These are phyloP conservation scores for Trametes meyenii DNA, from an alignment of 768 basidiomycete species.

Conservation along the genomic window DNA sequence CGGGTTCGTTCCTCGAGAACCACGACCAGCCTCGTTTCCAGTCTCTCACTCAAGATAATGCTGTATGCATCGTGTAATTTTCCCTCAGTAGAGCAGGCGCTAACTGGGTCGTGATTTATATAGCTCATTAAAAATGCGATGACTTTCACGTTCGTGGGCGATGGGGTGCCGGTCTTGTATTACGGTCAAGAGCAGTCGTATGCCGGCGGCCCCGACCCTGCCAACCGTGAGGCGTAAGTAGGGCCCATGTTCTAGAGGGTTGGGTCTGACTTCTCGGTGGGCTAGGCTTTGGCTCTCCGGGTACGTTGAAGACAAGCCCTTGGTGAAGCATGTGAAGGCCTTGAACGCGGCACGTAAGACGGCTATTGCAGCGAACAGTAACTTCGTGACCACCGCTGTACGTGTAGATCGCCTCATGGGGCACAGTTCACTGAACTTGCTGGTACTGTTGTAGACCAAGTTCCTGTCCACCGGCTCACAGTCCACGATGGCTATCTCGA, in stretches of 20 bases:
- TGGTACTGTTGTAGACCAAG: slow-evolving; percentile 40
- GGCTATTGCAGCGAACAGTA: slow-evolving; percentile 44
- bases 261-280: neutral
- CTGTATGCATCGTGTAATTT: slow-evolving; percentile 34
- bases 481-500: slow-evolving; percentile 51
- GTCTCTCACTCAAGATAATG: slow-evolving; percentile 44
- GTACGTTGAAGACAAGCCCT: slow-evolving; percentile 52
- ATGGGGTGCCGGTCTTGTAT: slow-evolving; percentile 55
- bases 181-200: slow-evolving; percentile 59
- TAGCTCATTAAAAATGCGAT: slow-evolving; percentile 51
- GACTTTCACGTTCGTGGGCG: slow-evolving; percentile 51
- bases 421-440: neutral
- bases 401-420: slow-evolving; percentile 14
- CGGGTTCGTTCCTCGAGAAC: slow-evolving; percentile 56
- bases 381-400: slow-evolving; percentile 53
- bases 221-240: slow-evolving; percentile 54
- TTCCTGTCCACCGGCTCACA: slow-evolving; percentile 45
- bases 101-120: neutral
- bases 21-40: slow-evolving; percentile 56
- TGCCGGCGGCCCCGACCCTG: slow-evolving; percentile 46
- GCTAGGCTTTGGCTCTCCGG: slow-evolving; percentile 61
- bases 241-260: neutral
- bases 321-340: slow-evolving; percentile 47
- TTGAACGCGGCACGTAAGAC: slow-evolving; percentile 59
- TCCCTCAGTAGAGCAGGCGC: neutral